Percentiles rank a stretch among this genome's conserved stretches.
These are phyloP conservation scores for Caryopteris hybrid DNA, from an alignment of 305 asterid species.

Conservation along the genomic window DNA sequence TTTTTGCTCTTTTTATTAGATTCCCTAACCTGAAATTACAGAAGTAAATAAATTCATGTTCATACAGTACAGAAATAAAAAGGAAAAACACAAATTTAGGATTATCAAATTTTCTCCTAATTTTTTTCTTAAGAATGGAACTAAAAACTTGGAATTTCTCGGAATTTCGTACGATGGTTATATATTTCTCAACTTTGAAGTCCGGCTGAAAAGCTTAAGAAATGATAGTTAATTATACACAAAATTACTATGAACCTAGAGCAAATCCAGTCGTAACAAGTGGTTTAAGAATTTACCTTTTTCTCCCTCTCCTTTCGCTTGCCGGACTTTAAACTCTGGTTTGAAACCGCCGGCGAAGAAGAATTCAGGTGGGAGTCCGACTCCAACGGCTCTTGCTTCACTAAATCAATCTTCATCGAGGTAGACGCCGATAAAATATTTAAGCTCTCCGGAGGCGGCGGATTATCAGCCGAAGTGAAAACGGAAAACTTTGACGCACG, in stretches of 20 bases:
- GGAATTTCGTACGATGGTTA: too few relatives aligned
- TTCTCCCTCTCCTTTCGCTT: constrained; percentile 83
- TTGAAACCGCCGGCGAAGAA: constrained; percentile 52
- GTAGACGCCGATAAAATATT: constrained; percentile 10
- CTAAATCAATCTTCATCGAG: constrained; percentile 27
- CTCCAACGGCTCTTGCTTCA: constrained; percentile 76
- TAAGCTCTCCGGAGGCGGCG: constrained; percentile 23
- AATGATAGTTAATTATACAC: too few relatives aligned
- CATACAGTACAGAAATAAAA: not conserved
- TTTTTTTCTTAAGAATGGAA: too few relatives aligned
- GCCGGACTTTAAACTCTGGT: constrained; percentile 44
- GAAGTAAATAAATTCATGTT: not conserved
- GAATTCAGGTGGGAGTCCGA: constrained; percentile 54
- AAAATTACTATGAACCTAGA: too few relatives aligned
- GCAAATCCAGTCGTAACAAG: too few relatives aligned
- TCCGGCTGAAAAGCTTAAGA: not conserved
- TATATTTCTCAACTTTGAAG: too few relatives aligned
- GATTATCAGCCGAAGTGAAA: constrained; percentile 37
- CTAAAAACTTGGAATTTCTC: too few relatives aligned
- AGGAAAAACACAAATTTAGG: not conserved
- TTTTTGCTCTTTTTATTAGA: constrained; percentile 62
- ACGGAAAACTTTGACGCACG: constrained; percentile 66
- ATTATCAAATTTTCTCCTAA: not conserved
- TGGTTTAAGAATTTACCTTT: constrained; percentile 43
- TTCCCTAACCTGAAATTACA: constrained; percentile 46